Conservation (phyloP, 257 asterid genomes). For the Lavandula angustifolia region DNA sequence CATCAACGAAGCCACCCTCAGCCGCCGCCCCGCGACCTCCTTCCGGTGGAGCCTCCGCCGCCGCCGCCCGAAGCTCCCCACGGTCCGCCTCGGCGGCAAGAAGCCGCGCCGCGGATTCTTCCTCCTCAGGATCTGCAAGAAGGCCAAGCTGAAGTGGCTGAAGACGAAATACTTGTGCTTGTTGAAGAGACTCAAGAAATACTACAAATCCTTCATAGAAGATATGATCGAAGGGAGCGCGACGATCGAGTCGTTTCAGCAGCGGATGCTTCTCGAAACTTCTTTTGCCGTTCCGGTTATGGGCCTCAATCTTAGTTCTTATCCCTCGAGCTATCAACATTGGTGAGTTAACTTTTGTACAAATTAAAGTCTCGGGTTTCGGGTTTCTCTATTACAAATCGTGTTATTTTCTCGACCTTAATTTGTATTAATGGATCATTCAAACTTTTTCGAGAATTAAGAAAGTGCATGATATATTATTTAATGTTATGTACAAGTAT, state of each 20-base stretch:
- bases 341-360: neutral
- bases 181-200: constrained; percentile 52
- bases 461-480: too few species aligned
- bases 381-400: neutral
- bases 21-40: constrained; percentile 28
- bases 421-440: too few species aligned
- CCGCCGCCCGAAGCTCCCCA: constrained; percentile 45
- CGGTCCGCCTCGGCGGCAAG: constrained; percentile 58
- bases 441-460: too few species aligned
- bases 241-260: constrained; percentile 56
- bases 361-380: too few species aligned
- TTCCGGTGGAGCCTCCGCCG: constrained; percentile 53
- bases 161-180: constrained; percentile 41
- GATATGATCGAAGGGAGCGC: constrained; percentile 51
- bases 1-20: neutral
- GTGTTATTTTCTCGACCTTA: neutral
- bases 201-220: constrained; percentile 38
- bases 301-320: constrained; percentile 53
- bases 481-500: too few species aligned
- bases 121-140: constrained; percentile 46
- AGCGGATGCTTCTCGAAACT: constrained; percentile 58
- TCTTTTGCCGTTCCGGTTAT: constrained; percentile 74
- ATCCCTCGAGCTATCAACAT: constrained; percentile 13
- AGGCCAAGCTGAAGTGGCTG: constrained; percentile 48
- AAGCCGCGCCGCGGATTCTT: constrained; percentile 49